Percentiles rank a stretch among this genome's conserved stretches.
These are phyloP conservation scores for Oryza officinalis DNA, from an alignment of 176 grass and related monocot genomes.

Conservation along the genomic window DNA sequence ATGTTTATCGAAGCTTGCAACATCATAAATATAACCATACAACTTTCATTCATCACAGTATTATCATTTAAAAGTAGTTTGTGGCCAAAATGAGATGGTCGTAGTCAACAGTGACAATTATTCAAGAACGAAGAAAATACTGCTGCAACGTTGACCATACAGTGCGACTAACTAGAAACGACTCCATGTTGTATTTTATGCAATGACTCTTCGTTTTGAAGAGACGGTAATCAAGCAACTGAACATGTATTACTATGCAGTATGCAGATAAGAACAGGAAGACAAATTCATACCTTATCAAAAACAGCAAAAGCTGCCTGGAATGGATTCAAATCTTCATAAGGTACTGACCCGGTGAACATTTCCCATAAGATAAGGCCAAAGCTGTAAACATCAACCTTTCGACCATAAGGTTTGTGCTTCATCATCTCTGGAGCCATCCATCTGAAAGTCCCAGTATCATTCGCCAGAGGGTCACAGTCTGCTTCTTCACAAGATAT, in stretches of 20 bases:
- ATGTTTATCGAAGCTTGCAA: too few species aligned
- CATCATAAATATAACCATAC: too few species aligned
- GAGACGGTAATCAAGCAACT: not conserved
- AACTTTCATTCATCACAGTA: too few species aligned
- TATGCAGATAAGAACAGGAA: not conserved
- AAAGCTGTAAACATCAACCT: slow-evolving; percentile 98
- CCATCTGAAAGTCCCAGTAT: slow-evolving; percentile 92
- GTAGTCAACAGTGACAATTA: too few species aligned
- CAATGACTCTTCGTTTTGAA: slow-evolving; percentile 15
- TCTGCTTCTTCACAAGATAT: slow-evolving; percentile 80
- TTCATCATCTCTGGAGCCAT: slow-evolving; percentile 98
- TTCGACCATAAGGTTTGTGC: slow-evolving; percentile 65
- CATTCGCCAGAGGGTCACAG: slow-evolving; percentile 58
- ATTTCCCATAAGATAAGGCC: slow-evolving; percentile 96
- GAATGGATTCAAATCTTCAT: slow-evolving; percentile 78
- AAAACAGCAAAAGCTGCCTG: slow-evolving; percentile 95
- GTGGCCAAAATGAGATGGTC: too few species aligned
- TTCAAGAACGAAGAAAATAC: not conserved
- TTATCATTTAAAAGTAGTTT: too few species aligned
- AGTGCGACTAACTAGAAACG: not conserved
- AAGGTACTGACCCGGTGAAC: slow-evolving; percentile 72
- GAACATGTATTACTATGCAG: not conserved
- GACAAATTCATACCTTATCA: slow-evolving; percentile 69
- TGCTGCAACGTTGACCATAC: slow-evolving; percentile 14
- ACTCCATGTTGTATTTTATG: not conserved